phyloP scores from a whole-genome alignment of 108 stramenopile species.

The Pseudonitzschia delicatissima region DNA sequence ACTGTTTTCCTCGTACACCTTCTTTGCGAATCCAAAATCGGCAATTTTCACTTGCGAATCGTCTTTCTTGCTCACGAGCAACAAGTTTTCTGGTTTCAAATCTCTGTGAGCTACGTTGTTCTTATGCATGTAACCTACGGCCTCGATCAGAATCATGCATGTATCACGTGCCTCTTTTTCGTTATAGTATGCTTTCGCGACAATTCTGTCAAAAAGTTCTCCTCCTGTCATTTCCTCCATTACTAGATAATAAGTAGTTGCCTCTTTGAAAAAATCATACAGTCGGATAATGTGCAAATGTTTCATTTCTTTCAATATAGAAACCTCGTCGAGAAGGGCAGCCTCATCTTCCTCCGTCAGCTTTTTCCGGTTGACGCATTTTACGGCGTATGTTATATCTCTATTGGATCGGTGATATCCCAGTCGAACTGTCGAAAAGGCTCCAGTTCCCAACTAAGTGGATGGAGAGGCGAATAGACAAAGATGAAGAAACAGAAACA shows the following conservation, averaged over 20 bases:
- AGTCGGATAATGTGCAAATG: slow-evolving; percentile 86
- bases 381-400: slow-evolving; percentile 56
- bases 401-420: slow-evolving; percentile 53
- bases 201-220: slow-evolving; percentile 97
- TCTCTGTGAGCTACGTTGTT: slow-evolving; percentile 43
- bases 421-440: slow-evolving; percentile 77
- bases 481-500: neutral
- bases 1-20: slow-evolving; percentile 54
- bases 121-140: slow-evolving; percentile 79
- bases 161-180: slow-evolving; percentile 90
- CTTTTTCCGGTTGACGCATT: slow-evolving; percentile 72
- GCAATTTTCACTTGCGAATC: slow-evolving; percentile 94
- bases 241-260: slow-evolving; percentile 78
- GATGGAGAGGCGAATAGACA: neutral
- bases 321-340: slow-evolving; percentile 81
- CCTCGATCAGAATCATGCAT: slow-evolving; percentile 75
- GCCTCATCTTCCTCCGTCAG: slow-evolving; percentile 74
- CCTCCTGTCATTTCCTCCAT: slow-evolving; percentile 92
- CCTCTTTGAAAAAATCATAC: slow-evolving; percentile 89
- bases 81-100: slow-evolving; percentile 88
- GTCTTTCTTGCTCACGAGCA: slow-evolving; percentile 73
- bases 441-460: slow-evolving; percentile 73
- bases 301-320: slow-evolving; percentile 70
- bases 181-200: slow-evolving; percentile 86
- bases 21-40: slow-evolving; percentile 97